phyloP scores from a whole-genome alignment of 2,329 filamentous ascomycete species.

The Colletotrichum cuscutae region DNA sequence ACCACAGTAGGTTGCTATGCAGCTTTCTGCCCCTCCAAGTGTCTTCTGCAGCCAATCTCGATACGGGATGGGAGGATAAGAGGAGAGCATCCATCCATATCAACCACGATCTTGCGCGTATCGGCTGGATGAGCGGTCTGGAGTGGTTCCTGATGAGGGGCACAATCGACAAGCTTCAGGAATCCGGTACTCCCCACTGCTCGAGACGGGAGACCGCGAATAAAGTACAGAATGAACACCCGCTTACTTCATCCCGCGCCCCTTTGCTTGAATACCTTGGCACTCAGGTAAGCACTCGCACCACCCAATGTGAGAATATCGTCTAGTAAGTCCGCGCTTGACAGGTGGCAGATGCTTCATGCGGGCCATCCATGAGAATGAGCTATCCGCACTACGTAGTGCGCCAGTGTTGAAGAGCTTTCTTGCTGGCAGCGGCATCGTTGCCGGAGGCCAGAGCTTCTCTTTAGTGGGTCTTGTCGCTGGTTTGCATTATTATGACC shows the following conservation, averaged over 20 bases:
- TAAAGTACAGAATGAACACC: too few species aligned
- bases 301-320: not conserved
- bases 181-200: not conserved
- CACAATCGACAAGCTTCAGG: not conserved
- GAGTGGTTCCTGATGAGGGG: constrained; percentile 1
- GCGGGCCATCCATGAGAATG: not conserved
- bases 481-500: not conserved
- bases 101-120: not conserved
- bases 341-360: too few species aligned
- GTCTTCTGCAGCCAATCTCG: constrained; percentile 14
- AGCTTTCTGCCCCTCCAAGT: constrained; percentile 17
- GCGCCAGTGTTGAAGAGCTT: not conserved
- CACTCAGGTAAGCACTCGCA: too few species aligned
- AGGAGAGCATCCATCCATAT: constrained; percentile 4
- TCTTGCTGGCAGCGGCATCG: not conserved
- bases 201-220: not conserved
- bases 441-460: not conserved
- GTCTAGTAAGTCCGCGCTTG: not conserved
- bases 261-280: too few species aligned
- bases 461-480: not conserved
- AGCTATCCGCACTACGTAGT: too few species aligned
- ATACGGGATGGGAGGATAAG: not conserved
- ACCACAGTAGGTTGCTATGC: too few species aligned
- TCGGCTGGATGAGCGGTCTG: constrained; percentile 26
- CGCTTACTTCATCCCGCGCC: too few species aligned